These are phyloP conservation scores for Fomitopsis schrenkii DNA, from an alignment of 1,284 basidiomycete species.

Conservation along the genomic window DNA sequence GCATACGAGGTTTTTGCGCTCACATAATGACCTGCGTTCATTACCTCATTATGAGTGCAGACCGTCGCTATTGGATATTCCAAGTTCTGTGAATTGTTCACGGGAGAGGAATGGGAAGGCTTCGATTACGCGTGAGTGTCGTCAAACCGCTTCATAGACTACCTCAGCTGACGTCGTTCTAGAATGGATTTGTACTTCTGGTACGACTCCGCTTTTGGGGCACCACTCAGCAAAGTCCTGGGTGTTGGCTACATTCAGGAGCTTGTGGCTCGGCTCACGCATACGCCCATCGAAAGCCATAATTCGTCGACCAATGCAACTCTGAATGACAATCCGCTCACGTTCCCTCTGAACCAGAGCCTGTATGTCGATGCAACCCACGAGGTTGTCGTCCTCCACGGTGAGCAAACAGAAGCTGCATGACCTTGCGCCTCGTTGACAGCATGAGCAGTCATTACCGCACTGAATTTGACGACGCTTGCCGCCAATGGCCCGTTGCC, in stretches of 20 bases:
- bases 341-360: constrained; percentile 78
- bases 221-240: constrained; percentile 72
- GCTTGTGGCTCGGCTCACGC: constrained; percentile 73
- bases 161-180: not conserved
- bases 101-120: constrained; percentile 85
- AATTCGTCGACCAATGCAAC: constrained; percentile 82
- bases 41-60: constrained; percentile 30
- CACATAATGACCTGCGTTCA: not conserved
- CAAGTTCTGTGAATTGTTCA: constrained; percentile 88
- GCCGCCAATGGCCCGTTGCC: constrained; percentile 68
- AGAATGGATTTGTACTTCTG: constrained; percentile 40
- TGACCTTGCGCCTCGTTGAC: not conserved
- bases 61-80: constrained; percentile 90
- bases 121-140: constrained; percentile 74
- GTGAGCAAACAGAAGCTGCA: constrained; percentile 33
- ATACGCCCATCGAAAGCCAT: constrained; percentile 63
- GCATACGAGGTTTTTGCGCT: constrained; percentile 73
- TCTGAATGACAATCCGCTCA: constrained; percentile 61
- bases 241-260: constrained; percentile 87
- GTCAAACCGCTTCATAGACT: not conserved
- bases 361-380: constrained; percentile 87
- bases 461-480: constrained; percentile 72
- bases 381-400: constrained; percentile 79
- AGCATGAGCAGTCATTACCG: constrained; percentile 52
- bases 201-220: constrained; percentile 71